phyloP scores from a whole-genome alignment of 805 yeast genomes.

The Vanderwaltozyma polyspora region DNA sequence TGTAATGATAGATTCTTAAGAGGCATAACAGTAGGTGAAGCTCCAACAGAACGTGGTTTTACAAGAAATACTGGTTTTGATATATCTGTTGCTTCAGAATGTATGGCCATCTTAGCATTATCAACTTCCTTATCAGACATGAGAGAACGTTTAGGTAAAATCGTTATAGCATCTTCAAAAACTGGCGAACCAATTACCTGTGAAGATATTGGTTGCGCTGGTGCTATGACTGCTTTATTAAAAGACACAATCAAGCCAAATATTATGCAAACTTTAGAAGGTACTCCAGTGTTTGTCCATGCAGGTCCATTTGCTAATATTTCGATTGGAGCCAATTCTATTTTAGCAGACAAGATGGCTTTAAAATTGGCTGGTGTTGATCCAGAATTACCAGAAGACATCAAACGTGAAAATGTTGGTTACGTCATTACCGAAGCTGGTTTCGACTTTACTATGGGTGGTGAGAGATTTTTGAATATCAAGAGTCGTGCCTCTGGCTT shows the following conservation, averaged over 20 bases:
- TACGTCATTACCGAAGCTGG: conserved; percentile 84
- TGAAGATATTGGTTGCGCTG: conserved; percentile 79
- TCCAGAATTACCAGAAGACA: conserved; percentile 32
- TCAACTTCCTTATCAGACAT: conserved; percentile 59
- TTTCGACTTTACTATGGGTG: conserved; percentile 86
- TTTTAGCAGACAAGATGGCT: conserved; percentile 74
- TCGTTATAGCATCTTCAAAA: conserved; percentile 61
- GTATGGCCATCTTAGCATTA: conserved; percentile 76
- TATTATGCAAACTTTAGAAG: conserved; percentile 79
- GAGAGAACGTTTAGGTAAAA: conserved; percentile 62
- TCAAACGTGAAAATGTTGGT: conserved; percentile 45
- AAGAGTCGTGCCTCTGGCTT: conserved; percentile 76
- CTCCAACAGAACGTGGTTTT: conserved; percentile 69
- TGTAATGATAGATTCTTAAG: conserved; percentile 73
- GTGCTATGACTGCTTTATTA: conserved; percentile 71
- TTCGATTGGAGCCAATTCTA: conserved; percentile 78
- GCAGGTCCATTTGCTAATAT: conserved; percentile 87
- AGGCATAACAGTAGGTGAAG: conserved; percentile 70
- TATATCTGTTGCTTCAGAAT: conserved; percentile 75
- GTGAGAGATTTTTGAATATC: conserved; percentile 75
- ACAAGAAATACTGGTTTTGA: conserved; percentile 70
- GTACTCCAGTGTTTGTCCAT: conserved; percentile 78
- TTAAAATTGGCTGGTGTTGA: conserved; percentile 64
- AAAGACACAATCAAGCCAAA: conserved; percentile 80
- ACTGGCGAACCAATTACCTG: conserved; percentile 67